phyloP scores from a whole-genome alignment of 225 moss, liverwort and hornwort species.

The Marchantia paleacea region DNA sequence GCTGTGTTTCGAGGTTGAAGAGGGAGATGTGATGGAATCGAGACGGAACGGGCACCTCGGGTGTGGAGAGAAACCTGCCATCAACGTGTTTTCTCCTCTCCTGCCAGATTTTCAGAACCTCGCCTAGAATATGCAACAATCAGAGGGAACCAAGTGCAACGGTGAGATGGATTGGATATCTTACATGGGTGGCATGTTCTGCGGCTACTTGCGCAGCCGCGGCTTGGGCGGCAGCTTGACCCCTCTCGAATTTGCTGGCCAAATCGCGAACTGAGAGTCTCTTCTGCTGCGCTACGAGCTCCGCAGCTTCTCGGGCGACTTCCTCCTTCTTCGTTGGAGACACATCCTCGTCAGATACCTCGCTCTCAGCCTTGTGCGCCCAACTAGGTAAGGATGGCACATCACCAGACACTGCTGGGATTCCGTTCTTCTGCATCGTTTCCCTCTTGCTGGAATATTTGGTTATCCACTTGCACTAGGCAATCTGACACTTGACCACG shows the following conservation, averaged over 20 bases:
- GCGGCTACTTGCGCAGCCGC: conserved; percentile 52
- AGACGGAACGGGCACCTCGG: background rate
- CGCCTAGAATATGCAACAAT: background rate
- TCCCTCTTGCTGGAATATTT: background rate
- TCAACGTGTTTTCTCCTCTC: background rate
- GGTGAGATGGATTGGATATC: background rate
- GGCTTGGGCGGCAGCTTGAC: conserved; percentile 56
- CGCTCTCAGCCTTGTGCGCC: conserved; percentile 10
- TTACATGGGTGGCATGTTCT: conserved; percentile 45
- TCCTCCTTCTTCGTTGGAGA: conserved; percentile 12
- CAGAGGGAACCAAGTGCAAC: background rate
- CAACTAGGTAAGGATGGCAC: conserved; percentile 17
- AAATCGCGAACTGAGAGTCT: conserved; percentile 77
- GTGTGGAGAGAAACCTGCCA: background rate
- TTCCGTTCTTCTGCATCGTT: conserved; percentile 16
- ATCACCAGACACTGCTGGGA: conserved; percentile 18
- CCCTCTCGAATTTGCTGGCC: conserved; percentile 72
- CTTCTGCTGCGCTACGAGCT: conserved; percentile 56
- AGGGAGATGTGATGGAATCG: background rate
- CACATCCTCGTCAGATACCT: conserved; percentile 20
- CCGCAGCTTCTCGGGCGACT: conserved; percentile 55
- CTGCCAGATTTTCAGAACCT: background rate
- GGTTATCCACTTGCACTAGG: background rate
- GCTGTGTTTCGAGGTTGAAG: no score
- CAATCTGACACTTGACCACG: background rate